Evolutionary conservation across 1,284 basidiomycete genomes (phyloP).

Genomic region (Lentinus polychrous): DNA sequence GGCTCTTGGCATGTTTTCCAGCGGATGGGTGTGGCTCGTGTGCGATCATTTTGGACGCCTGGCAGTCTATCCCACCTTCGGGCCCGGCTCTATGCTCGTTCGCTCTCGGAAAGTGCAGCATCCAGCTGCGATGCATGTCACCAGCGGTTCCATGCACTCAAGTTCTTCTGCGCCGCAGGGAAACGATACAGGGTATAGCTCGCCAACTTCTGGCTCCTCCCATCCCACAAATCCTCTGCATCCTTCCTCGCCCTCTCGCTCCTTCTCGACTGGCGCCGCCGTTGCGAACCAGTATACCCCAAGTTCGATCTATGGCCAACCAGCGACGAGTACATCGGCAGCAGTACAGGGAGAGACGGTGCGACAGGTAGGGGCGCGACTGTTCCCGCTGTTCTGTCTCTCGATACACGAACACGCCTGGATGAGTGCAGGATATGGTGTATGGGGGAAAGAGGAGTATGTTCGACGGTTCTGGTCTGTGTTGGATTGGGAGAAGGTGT

Average conservation of each 20-base stretch:
- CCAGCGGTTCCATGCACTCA: background rate
- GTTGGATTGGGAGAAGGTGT: conserved; percentile 79
- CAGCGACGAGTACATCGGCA: conserved; percentile 2
- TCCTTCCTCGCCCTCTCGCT: conserved; percentile 22
- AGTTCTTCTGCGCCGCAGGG: background rate
- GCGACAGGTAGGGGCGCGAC: conserved; percentile 38
- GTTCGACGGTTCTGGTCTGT: conserved; percentile 85
- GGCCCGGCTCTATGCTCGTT: conserved; percentile 84
- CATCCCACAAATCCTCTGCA: conserved; percentile 16
- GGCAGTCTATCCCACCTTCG: conserved; percentile 81
- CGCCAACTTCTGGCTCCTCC: conserved; percentile 27
- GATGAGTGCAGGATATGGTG: conserved; percentile 83
- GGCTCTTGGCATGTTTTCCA: conserved; percentile 71
- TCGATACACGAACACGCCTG: conserved; percentile 90
- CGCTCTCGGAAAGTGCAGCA: conserved; percentile 31
- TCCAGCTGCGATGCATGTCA: background rate
- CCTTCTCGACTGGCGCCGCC: conserved; percentile 14
- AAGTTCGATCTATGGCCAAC: background rate
- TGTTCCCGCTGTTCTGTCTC: conserved; percentile 81
- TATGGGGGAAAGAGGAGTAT: conserved; percentile 93
- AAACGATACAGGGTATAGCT: conserved; percentile 5
- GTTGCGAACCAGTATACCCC: background rate
- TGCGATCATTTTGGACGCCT: conserved; percentile 58
- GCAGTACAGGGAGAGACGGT: background rate
- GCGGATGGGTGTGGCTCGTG: conserved; percentile 88